Conservation (phyloP, 129 eudicot genomes). For the Flaveria brownii region DNA sequence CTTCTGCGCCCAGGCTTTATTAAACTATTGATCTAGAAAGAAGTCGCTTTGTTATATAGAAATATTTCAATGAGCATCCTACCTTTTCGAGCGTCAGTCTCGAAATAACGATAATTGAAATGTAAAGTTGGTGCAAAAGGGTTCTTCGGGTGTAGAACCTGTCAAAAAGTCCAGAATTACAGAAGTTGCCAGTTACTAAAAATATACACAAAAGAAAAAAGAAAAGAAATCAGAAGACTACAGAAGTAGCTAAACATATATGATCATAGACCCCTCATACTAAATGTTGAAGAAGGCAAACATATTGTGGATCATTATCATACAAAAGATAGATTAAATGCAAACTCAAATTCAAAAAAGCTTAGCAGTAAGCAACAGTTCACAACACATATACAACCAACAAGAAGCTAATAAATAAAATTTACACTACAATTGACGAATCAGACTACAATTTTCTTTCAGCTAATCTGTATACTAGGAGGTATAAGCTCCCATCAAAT, state of each 20-base stretch:
- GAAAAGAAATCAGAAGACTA: neutral
- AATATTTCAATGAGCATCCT: constrained; percentile 14
- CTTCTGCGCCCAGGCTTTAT: neutral
- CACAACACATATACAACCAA: neutral
- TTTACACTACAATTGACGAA: too few species aligned
- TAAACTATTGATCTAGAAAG: neutral
- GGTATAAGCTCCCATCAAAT: too few species aligned
- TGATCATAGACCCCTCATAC: neutral
- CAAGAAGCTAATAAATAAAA: neutral
- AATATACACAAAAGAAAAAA: neutral
- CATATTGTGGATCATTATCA: neutral
- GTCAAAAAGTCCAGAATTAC: constrained; percentile 22
- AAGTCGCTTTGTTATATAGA: neutral
- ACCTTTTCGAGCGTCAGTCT: constrained; percentile 99
- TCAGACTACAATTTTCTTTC: too few species aligned
- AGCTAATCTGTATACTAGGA: too few species aligned
- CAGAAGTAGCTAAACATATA: constrained; percentile 1
- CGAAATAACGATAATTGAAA: constrained; percentile 97
- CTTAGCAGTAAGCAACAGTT: neutral
- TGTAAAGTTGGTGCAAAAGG: constrained; percentile 99
- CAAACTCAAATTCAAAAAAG: neutral
- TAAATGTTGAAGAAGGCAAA: neutral
- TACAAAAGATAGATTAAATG: neutral
- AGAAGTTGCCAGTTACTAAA: neutral
- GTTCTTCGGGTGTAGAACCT: constrained; percentile 98